Base-by-base conservation (phyloP, 352 stramenopile species). In the Pythium rhizo-oryzae region DNA sequence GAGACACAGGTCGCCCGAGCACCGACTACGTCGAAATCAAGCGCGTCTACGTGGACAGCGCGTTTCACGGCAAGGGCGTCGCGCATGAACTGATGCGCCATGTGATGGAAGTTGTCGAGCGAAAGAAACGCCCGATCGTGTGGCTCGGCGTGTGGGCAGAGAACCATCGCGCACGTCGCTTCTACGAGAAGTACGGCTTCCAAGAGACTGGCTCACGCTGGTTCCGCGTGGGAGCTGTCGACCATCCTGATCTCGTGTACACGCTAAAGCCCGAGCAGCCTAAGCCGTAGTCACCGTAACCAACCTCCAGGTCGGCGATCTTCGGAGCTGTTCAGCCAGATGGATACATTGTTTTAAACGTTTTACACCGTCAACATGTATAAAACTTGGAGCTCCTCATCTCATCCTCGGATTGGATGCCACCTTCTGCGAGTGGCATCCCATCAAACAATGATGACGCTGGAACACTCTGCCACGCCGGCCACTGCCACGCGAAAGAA, bases 161-260 rank as follows among this genome's bases (percentile, higher is more conserved):
- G 37, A 79, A 79, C 59, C 0, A 58, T 12, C 61, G 58, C 23
- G 72, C 69, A 33, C 72, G 76, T 47, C 61, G 52, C 50, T 79
- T 79, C 54, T 79, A 79, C 65, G 8, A 49, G 51, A 74, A 77
- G 61, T 74, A 70, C 65, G 65, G 70, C 35, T 79, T 79, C 19
- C 53, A 59, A 19, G 61, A 74, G 62, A 70, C 68, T 5, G 72
- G 72, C 19, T 55, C 62, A 53, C 72, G 71, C 41, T 43, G 55
- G 9, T 79, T 74, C 51, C 30, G 49, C 23, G 57, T 79, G 53
- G 72, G 60, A 21, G 21, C 41, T 1, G 47, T 41, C 13, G 8
- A 65, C 19, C 69, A 76, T 57, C 63, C 57, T 30, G 72, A 78
- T 47, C n/a, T 60, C n/a, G 16, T 46, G 12, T 60, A 49, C 54